Percentiles rank a stretch among this genome's conserved stretches.
These are phyloP conservation scores for Acanthamoeba pearcei DNA, from an alignment of 208 protist genomes.

Conservation along the genomic window DNA sequence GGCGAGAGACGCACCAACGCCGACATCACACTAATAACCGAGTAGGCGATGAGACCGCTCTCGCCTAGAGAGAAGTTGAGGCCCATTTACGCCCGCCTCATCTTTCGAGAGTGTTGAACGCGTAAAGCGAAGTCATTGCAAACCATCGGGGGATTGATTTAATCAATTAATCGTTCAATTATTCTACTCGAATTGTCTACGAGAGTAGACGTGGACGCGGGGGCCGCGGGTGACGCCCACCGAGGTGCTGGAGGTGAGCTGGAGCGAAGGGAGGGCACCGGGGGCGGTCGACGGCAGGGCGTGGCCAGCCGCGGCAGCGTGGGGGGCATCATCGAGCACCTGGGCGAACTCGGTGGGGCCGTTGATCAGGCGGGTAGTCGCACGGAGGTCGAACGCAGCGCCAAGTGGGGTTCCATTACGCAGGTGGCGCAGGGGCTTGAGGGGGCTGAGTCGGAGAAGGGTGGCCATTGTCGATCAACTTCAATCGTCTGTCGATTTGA, in stretches of 20 bases:
- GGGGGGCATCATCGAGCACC: not conserved
- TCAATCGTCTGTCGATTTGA: not conserved
- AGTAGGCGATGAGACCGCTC: no score
- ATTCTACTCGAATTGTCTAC: slow-evolving; percentile 10
- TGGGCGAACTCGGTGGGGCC: slow-evolving; percentile 10
- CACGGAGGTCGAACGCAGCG: slow-evolving; percentile 12
- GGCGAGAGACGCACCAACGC: no score
- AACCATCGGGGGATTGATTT: not conserved
- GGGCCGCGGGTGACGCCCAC: slow-evolving; percentile 27
- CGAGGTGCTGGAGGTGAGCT: not conserved
- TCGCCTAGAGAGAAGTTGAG: no score
- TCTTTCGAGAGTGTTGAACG: no score
- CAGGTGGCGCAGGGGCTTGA: slow-evolving; percentile 56
- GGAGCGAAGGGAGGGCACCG: slow-evolving; percentile 11
- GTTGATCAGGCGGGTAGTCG: slow-evolving; percentile 17
- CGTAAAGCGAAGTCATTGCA: no score
- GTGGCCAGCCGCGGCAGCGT: not conserved
- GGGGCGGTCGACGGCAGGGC: slow-evolving; percentile 14
- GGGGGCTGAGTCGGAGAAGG: slow-evolving; percentile 29
- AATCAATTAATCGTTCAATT: not conserved
- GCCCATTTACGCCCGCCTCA: no score
- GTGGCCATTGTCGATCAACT: slow-evolving; percentile 15
- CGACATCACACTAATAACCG: no score
- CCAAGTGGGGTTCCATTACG: slow-evolving; percentile 17
- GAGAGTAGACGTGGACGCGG: not conserved